These are phyloP conservation scores for Pseudoturritis turrita DNA, from an alignment of 345 rosid genomes.

Conservation along the genomic window DNA sequence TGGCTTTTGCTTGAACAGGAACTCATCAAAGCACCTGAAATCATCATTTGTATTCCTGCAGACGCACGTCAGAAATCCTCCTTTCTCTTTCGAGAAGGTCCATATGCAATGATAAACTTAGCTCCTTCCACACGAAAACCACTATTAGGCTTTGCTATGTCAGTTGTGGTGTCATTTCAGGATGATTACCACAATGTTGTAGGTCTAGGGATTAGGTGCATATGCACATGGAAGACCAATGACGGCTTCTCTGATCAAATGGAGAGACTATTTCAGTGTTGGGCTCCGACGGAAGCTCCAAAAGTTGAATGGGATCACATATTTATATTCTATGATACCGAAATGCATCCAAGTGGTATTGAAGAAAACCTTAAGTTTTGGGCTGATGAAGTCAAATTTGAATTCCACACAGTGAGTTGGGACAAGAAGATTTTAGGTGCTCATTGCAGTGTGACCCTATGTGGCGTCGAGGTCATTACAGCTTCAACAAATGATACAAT, in stretches of 20 bases:
- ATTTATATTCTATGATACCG: background rate
- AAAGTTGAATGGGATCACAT: background rate
- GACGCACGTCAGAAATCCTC: conserved; percentile 1
- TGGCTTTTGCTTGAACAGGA: background rate
- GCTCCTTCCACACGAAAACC: background rate
- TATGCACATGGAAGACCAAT: background rate
- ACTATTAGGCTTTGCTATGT: conserved; percentile 19
- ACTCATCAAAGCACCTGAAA: background rate
- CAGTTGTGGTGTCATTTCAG: conserved; percentile 2
- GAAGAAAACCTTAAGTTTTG: background rate
- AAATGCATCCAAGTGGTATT: background rate
- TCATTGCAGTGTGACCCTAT: background rate
- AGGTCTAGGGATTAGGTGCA: background rate
- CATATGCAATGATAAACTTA: background rate
- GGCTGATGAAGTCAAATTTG: background rate
- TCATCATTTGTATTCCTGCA: conserved; percentile 6
- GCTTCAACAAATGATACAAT: background rate
- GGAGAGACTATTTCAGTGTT: background rate
- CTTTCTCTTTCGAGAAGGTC: background rate
- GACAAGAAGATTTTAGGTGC: background rate
- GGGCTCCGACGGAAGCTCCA: background rate
- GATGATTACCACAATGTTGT: background rate
- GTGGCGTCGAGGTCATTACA: background rate
- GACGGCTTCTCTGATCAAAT: background rate
- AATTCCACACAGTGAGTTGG: background rate